Conservation (phyloP, 1,284 basidiomycete genomes). For the Athelia sp. region DNA sequence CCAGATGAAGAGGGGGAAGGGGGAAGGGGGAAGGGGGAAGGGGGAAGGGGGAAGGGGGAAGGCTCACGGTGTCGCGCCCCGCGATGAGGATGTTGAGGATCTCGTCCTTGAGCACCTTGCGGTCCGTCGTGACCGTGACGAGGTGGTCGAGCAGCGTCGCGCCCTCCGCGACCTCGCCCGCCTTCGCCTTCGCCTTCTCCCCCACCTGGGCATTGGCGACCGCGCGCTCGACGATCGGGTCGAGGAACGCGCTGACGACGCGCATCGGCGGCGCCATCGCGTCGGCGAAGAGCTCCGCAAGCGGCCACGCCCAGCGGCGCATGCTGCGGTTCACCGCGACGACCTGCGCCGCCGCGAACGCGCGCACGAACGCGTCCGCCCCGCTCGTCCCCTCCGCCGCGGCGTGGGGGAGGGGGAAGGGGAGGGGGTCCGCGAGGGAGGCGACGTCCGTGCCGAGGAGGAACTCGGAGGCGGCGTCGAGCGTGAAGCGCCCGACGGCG, state of each 20-base stretch:
- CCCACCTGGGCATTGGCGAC: constrained; percentile 24
- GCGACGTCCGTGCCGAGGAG: too few relatives aligned
- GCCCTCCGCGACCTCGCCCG: too few relatives aligned
- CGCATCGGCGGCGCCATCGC: constrained; percentile 23
- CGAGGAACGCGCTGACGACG: constrained; percentile 32
- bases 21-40: not conserved
- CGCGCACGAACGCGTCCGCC: constrained; percentile 30
- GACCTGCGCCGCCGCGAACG: constrained; percentile 32
- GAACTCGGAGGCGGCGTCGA: too few relatives aligned
- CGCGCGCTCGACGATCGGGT: constrained; percentile 37
- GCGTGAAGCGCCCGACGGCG: constrained; percentile 35
- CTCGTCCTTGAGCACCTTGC: constrained; percentile 33
- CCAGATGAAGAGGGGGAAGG: too few relatives aligned
- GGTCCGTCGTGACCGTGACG: constrained; percentile 33
- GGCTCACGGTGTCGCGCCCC: constrained; percentile 34
- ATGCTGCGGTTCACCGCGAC: constrained; percentile 24
- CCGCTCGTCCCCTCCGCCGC: too few relatives aligned
- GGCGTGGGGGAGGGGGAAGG: too few relatives aligned
- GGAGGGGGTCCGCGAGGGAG: too few relatives aligned
- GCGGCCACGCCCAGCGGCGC: constrained; percentile 30
- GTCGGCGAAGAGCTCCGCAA: constrained; percentile 36
- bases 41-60: not conserved
- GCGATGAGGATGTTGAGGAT: constrained; percentile 33
- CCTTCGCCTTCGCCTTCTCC: too few relatives aligned
- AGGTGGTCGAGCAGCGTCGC: constrained; percentile 36